Conservation (phyloP, 2,329 filamentous ascomycete species). For the Drechslera avenae region DNA sequence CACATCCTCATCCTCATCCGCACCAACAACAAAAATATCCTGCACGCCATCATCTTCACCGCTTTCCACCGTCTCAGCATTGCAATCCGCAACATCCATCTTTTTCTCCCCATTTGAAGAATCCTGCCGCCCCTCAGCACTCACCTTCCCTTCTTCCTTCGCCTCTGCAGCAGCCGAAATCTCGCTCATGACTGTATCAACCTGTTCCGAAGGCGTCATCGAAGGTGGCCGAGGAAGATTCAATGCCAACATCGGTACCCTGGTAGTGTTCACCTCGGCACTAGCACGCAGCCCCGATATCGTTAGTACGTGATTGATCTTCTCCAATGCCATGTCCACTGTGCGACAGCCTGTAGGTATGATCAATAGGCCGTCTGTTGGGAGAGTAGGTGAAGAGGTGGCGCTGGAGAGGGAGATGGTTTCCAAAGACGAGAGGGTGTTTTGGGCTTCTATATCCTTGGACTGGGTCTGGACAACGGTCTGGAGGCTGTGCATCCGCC, state of each 20-base stretch:
- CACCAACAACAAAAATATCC: not conserved
- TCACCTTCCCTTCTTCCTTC: too few relatives aligned
- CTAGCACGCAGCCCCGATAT: not conserved
- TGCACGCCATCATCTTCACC: too few relatives aligned
- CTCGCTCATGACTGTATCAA: not conserved
- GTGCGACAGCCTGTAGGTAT: not conserved
- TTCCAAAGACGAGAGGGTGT: not conserved
- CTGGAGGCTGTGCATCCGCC: not conserved
- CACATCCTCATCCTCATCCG: not conserved
- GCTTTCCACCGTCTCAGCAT: not conserved
- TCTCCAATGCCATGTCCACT: not conserved
- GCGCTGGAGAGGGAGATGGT: not conserved
- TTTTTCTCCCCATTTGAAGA: too few relatives aligned
- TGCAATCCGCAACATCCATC: not conserved
- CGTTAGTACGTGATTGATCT: not conserved
- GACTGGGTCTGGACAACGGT: not conserved
- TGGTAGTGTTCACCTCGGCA: not conserved
- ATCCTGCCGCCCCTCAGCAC: too few relatives aligned
- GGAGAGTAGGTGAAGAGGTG: not conserved
- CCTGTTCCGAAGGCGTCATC: not conserved
- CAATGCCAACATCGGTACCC: not conserved
- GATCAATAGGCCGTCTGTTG: not conserved
- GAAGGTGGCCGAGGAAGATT: not conserved
- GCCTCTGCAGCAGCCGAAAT: too few relatives aligned
- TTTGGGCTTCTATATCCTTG: not conserved